Conservation (phyloP, 352 stramenopile species). For the Pythium myriotylum region DNA sequence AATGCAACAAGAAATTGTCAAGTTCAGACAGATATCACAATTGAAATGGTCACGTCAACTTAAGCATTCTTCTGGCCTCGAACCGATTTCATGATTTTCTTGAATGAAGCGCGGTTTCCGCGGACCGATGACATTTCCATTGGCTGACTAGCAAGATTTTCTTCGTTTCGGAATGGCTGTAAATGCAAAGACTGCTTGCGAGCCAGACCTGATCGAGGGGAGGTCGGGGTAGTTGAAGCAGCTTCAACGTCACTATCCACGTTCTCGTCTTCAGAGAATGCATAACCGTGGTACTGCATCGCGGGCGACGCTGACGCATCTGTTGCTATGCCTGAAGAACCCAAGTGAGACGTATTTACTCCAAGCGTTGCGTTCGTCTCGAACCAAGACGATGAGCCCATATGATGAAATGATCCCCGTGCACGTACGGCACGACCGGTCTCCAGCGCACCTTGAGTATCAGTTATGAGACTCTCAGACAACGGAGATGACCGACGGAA, state of each 20-base stretch:
- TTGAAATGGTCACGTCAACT: background rate
- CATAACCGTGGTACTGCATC: constrained; percentile 71
- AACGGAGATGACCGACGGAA: constrained; percentile 63
- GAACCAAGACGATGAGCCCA: constrained; percentile 18
- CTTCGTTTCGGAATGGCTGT: constrained; percentile 9
- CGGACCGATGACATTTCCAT: background rate
- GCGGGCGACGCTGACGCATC: background rate
- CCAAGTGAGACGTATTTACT: background rate
- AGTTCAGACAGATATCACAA: constrained; percentile 20
- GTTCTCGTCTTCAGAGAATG: constrained; percentile 80
- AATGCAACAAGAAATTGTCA: constrained; percentile 10
- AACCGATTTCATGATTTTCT: constrained; percentile 83
- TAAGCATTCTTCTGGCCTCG: constrained; percentile 69
- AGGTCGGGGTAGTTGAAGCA: constrained; percentile 22
- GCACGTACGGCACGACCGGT: constrained; percentile 47
- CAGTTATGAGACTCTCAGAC: constrained; percentile 55
- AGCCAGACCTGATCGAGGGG: constrained; percentile 6
- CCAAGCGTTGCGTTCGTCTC: background rate
- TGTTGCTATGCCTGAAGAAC: background rate
- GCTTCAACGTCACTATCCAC: constrained; percentile 67
- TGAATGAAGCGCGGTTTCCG: constrained; percentile 35
- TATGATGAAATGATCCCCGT: constrained; percentile 56
- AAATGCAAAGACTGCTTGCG: constrained; percentile 17
- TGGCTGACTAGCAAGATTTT: background rate
- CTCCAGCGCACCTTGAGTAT: constrained; percentile 14